phyloP scores from a whole-genome alignment of 495 filamentous ascomycete species.

The Xylaria cubensis region DNA sequence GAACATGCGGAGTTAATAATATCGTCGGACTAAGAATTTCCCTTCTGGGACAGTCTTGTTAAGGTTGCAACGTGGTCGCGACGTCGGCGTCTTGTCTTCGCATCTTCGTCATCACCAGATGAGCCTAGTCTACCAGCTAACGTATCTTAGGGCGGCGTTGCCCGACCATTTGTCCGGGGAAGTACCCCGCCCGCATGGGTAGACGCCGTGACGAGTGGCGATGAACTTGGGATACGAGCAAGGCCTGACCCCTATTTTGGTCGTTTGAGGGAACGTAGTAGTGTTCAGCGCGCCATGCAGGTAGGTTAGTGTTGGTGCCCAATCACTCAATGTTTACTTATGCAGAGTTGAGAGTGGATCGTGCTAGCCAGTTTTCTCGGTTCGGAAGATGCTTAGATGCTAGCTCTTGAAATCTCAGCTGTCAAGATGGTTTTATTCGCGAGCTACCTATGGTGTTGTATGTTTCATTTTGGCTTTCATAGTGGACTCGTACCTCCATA shows the following conservation, averaged over 20 bases:
- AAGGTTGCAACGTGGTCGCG: neutral
- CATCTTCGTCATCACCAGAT: neutral
- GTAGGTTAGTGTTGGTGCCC: neutral
- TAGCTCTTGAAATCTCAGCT: neutral
- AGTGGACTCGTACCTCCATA: neutral
- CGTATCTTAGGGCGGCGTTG: slow-evolving; percentile 22
- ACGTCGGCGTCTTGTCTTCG: slow-evolving; percentile 20
- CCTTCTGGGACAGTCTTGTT: slow-evolving; percentile 6
- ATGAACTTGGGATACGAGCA: neutral
- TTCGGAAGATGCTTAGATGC: neutral
- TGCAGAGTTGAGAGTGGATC: neutral
- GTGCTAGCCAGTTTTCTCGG: neutral
- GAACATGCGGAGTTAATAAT: slow-evolving; percentile 16
- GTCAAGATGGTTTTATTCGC: neutral
- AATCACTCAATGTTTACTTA: neutral
- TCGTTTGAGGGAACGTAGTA: neutral
- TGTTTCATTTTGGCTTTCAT: neutral
- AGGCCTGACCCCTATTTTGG: slow-evolving; percentile 3
- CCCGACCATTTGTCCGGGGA: slow-evolving; percentile 19
- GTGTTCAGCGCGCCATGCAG: neutral
- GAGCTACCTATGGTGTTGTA: neutral
- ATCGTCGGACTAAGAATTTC: slow-evolving; percentile 11
- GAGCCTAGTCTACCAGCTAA: neutral
- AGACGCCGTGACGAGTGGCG: neutral
- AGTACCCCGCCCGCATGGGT: slow-evolving; percentile 4